These are phyloP conservation scores for Amanita exitialis DNA, from an alignment of 768 basidiomycete genomes.

Conservation along the genomic window DNA sequence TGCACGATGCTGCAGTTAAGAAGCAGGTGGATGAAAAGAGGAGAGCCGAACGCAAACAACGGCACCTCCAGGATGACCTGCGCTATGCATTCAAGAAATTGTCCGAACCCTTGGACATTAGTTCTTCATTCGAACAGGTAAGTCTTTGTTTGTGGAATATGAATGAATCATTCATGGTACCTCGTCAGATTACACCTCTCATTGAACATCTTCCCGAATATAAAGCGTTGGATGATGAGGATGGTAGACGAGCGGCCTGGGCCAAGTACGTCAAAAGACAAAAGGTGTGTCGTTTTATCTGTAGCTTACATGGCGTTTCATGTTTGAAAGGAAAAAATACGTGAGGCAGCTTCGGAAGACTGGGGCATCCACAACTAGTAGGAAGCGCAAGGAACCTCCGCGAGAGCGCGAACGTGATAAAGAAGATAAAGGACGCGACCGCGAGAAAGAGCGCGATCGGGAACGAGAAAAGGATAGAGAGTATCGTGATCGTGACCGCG, in stretches of 20 bases:
- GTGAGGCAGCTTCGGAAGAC: constrained; percentile 72
- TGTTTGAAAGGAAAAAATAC: constrained; percentile 56
- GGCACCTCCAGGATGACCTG: constrained; percentile 90
- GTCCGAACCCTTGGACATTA: constrained; percentile 70
- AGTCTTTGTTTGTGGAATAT: background rate
- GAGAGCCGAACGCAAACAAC: constrained; percentile 73
- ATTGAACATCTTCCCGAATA: constrained; percentile 83
- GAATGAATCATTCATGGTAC: background rate
- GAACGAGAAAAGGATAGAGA: constrained; percentile 23
- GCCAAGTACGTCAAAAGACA: constrained; percentile 84
- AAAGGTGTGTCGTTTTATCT: constrained; percentile 41
- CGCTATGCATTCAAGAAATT: constrained; percentile 93
- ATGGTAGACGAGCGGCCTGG: constrained; percentile 72
- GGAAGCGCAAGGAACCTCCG: constrained; percentile 69
- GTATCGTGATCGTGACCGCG: constrained; percentile 30
- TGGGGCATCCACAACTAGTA: constrained; percentile 74
- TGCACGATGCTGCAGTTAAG: constrained; percentile 61
- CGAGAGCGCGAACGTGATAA: constrained; percentile 40
- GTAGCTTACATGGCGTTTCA: background rate
- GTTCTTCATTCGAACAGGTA: constrained; percentile 72
- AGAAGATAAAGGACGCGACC: constrained; percentile 10
- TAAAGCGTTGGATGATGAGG: constrained; percentile 83
- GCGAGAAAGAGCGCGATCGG: constrained; percentile 26
- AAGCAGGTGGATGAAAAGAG: constrained; percentile 81
- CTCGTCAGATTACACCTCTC: constrained; percentile 50